Conservation (phyloP, 345 rosid genomes). For the Pugionium dolabratum region DNA sequence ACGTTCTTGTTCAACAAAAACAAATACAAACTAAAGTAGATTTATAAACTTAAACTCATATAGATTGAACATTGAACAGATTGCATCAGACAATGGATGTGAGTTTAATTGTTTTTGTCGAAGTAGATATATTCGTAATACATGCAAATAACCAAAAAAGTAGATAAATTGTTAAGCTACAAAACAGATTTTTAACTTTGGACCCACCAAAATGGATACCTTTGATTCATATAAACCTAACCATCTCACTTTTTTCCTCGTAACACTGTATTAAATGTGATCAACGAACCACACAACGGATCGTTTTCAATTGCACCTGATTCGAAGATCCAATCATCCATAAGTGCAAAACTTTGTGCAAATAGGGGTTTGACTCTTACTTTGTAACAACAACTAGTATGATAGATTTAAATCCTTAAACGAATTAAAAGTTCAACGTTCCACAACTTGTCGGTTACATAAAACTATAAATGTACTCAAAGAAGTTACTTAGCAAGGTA, state of each 20-base stretch:
- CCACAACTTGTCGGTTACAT: conserved; percentile 26
- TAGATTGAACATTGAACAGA: not conserved
- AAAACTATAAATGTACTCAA: conserved; percentile 22
- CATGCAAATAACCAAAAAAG: too few species aligned
- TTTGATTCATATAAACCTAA: conserved; percentile 34
- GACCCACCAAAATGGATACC: too few species aligned
- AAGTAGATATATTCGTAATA: too few species aligned
- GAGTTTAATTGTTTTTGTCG: not conserved
- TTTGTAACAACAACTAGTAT: not conserved
- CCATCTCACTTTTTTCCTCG: conserved; percentile 16
- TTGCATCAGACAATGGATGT: not conserved
- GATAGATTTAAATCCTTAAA: not conserved
- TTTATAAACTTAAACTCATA: too few species aligned
- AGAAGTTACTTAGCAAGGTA: conserved; percentile 3
- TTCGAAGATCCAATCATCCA: conserved; percentile 18
- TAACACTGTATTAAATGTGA: conserved; percentile 31
- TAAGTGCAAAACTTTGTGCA: conserved; percentile 15
- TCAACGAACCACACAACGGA: conserved; percentile 33
- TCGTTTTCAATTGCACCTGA: conserved; percentile 14
- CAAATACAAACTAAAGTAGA: conserved; percentile 18
- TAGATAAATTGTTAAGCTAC: too few species aligned
- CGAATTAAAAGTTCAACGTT: conserved; percentile 26
- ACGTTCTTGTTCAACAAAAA: conserved; percentile 34
- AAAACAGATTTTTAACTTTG: too few species aligned
- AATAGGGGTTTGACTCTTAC: conserved; percentile 7